These are phyloP conservation scores for Chytriomyces confervae DNA, from an alignment of 192 early-diverging fungal genomes.

Conservation along the genomic window DNA sequence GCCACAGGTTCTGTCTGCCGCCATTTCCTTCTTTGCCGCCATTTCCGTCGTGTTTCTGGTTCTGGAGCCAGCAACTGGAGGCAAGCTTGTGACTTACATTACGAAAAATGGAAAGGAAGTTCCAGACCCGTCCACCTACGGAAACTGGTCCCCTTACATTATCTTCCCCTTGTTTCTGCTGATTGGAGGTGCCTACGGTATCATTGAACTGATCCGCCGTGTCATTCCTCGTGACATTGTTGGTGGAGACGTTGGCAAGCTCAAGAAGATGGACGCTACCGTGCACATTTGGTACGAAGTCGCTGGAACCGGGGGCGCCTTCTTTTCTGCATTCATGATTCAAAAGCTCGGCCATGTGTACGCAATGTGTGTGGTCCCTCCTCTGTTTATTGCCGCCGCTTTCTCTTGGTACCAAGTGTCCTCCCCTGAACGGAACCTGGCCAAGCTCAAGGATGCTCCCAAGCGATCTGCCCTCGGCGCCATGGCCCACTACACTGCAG, in stretches of 20 bases:
- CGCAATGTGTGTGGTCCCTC: conserved; percentile 10
- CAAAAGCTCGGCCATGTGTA: conserved; percentile 46
- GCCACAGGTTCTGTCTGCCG: background rate
- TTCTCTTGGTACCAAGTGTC: background rate
- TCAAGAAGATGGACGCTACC: conserved; percentile 62
- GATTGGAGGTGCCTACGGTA: conserved; percentile 61
- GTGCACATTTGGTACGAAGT: conserved; percentile 68
- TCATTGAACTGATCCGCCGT: conserved; percentile 66
- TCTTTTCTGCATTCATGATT: conserved; percentile 26
- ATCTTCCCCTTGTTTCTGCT: conserved; percentile 45
- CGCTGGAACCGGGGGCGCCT: conserved; percentile 36
- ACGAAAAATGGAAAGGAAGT: conserved; percentile 10
- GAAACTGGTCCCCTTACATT: conserved; percentile 13
- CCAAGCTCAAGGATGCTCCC: too few relatives aligned
- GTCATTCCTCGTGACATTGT: conserved; percentile 62
- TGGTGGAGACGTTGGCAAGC: conserved; percentile 64
- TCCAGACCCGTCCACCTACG: conserved; percentile 35
- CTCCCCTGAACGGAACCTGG: too few relatives aligned
- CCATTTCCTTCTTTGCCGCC: background rate
- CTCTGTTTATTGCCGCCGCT: background rate
- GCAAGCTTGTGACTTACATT: background rate
- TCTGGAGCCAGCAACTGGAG: background rate
- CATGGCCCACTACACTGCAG: too few relatives aligned
- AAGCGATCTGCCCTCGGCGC: too few relatives aligned
- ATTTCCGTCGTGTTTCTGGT: background rate